Evolutionary conservation across 1,139 yeast genomes (phyloP), one percentile per base, ranked within the genome.

Genomic region (Debaryomyces nepalensis): DNA sequence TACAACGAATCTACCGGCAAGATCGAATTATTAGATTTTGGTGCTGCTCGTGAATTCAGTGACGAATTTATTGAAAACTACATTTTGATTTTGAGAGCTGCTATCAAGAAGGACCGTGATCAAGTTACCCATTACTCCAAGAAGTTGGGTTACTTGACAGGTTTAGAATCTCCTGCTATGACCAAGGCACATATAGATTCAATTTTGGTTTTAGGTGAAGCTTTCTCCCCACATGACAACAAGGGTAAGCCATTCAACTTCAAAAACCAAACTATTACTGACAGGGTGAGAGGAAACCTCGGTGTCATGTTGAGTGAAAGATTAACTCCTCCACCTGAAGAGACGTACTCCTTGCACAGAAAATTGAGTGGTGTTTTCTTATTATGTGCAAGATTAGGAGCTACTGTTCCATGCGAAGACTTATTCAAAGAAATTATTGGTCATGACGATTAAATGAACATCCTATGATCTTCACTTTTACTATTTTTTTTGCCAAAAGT

Each of bases 311-410:
- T 93, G 51, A 80, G 84, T 49, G 97, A 95, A 64, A 80, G 99
- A 53, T 73, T 93, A 48, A 81, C 97, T 4, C 98, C 99, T 4
- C 99, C 99, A 4, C 99, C 99, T 3, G 98, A 93, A 61, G 99
- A 93, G 63, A 93, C 99, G 0, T 93, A 93, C 62, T 87, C 96
- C 6, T 73, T 95, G 55, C 99, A 93, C 63, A 77, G 99, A 57
- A 93, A 95, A 58, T 81, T 93, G 59, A 87, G 96, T 60, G 99
- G 99, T 8, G 96, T 95, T 1, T 95, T 87, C 58, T 72, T 93
- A 51, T 73, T 93, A 43, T 93, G 99, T 68, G 87, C 98, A 4
- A 79, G 90, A 56, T 74, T 93, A 64, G 73, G 81, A 33, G 97
- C 98, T 2, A 73, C 77, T 16, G 95, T 93, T 26, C 95, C 93